phyloP scores from a whole-genome alignment of 2,329 filamentous ascomycete genomes.

The Cladosporium halotolerans region DNA sequence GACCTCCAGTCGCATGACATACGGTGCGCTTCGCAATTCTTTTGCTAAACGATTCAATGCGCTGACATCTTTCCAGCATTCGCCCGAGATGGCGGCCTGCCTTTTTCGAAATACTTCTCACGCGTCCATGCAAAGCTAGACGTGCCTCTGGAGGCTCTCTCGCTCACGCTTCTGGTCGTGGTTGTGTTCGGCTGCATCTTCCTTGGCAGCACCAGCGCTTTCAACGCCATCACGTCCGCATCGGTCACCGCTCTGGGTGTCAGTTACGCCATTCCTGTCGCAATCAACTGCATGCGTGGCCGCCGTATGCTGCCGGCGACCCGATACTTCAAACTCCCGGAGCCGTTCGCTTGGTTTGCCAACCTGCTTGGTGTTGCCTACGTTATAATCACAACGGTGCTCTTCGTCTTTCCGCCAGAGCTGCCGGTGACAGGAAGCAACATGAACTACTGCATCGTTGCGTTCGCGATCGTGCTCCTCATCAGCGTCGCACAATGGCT shows the following conservation, averaged over 20 bases:
- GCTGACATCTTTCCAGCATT: constrained; percentile 23
- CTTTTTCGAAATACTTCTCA: constrained; percentile 29
- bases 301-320: constrained; percentile 55
- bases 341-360: constrained; percentile 51
- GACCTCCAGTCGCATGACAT: constrained; percentile 33
- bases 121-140: constrained; percentile 31
- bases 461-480: constrained; percentile 52
- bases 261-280: constrained; percentile 68
- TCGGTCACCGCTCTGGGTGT: constrained; percentile 67
- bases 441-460: constrained; percentile 61
- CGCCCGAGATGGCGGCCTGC: constrained; percentile 31
- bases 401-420: constrained; percentile 68
- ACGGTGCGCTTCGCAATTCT: constrained; percentile 4
- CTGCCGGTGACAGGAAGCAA: constrained; percentile 58
- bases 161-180: constrained; percentile 27
- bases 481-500: constrained; percentile 55
- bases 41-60: background rate
- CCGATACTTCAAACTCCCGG: constrained; percentile 52
- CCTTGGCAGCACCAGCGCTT: constrained; percentile 31
- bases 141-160: constrained; percentile 30
- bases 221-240: constrained; percentile 33
- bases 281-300: constrained; percentile 62
- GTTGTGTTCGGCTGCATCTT: constrained; percentile 33
- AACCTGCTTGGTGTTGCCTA: constrained; percentile 59
- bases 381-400: constrained; percentile 62